Base-by-base conservation (phyloP, 2,329 filamentous ascomycete species). In the Trichoderma hamatum region DNA sequence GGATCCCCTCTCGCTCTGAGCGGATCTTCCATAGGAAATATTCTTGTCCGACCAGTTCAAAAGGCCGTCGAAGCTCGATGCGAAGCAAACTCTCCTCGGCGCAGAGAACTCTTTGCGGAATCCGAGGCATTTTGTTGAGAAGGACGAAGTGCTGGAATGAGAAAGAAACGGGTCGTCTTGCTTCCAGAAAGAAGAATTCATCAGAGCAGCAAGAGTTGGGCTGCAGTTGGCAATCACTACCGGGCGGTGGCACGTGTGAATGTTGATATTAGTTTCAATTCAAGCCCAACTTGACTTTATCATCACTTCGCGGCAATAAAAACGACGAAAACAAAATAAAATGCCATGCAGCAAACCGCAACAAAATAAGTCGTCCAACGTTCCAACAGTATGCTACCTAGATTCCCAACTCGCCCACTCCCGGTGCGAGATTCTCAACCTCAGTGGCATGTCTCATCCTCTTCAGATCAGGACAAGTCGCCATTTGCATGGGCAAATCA, bases 401-500 rank as follows among this genome's bases (percentile, higher is more conserved):
- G 21, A 65, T 26, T 10, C 46, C 13, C 28, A 69, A 24, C 26
- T n/a, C n/a, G 39, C 24, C 30, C 34, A 69, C 32, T 3, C 32
- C 36, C 5, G 21, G 56, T 9, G 49, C 67, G 13, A 69, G 51
- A 55, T 58, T 36, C n/a, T 72, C 71, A 49, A 74, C 73, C 3
- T 69, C 39, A 4, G 13, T n/a, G 3, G 86, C 88, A 54, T 74
- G 79, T 14, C 75, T 80, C 2, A 89, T 87, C 2, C 89, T 75
- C 78, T 0, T 80, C 83, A n/a, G 83, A 70, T 92, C 84, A 0
- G 89, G 88, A 72, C 90, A 93, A 1, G 76, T 76, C 1, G 88
- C 83, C 24, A 73, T 66, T 75, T 92, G 70, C 87, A 90, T 90
- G 0, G 89, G 86, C 83, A 88, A 86, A 1, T 89, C 89, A 73